A percentile compares a stretch with the other conserved stretches of the same genome.
These are phyloP conservation scores for Kwoniella botswanensis DNA, from an alignment of 768 basidiomycete species.

Conservation along the genomic window DNA sequence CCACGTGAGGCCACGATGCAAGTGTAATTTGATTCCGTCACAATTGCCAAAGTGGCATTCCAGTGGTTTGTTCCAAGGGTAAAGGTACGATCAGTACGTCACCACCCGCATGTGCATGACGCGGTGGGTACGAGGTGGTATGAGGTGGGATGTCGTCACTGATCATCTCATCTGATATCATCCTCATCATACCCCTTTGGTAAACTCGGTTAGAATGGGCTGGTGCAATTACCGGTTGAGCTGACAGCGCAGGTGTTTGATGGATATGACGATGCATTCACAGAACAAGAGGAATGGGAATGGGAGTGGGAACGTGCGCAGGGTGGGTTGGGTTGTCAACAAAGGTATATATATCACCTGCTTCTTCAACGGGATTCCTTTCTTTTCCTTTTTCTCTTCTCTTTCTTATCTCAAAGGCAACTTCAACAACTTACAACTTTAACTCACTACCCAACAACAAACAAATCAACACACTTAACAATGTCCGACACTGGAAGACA, in stretches of 20 bases:
- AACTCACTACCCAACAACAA: slow-evolving; percentile 24
- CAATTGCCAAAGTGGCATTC: not conserved
- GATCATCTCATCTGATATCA: not conserved
- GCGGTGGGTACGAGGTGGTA: not conserved
- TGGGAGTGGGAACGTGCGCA: not conserved
- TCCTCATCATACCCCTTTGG: not conserved
- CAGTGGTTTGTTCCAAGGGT: not conserved
- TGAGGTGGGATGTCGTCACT: not conserved
- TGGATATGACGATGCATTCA: not conserved
- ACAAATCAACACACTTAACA: slow-evolving; percentile 38
- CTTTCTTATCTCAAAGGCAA: not conserved
- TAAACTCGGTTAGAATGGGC: not conserved
- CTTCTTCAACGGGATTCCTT: not conserved
- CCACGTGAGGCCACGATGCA: not conserved
- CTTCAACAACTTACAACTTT: slow-evolving; percentile 8
- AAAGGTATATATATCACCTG: slow-evolving; percentile 20
- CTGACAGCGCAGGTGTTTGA: not conserved
- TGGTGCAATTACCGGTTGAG: not conserved
- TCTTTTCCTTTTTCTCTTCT: slow-evolving; percentile 15
- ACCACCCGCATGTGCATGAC: not conserved
- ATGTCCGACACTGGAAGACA: slow-evolving; percentile 58
- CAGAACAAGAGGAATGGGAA: not conserved
- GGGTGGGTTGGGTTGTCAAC: not conserved
- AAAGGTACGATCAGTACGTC: slow-evolving; percentile 13
- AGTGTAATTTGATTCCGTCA: not conserved